A percentile compares a stretch with the other conserved stretches of the same genome.
These are phyloP conservation scores for Breviolum minutum DNA, from an alignment of 73 alveolate genomes.

Conservation along the genomic window DNA sequence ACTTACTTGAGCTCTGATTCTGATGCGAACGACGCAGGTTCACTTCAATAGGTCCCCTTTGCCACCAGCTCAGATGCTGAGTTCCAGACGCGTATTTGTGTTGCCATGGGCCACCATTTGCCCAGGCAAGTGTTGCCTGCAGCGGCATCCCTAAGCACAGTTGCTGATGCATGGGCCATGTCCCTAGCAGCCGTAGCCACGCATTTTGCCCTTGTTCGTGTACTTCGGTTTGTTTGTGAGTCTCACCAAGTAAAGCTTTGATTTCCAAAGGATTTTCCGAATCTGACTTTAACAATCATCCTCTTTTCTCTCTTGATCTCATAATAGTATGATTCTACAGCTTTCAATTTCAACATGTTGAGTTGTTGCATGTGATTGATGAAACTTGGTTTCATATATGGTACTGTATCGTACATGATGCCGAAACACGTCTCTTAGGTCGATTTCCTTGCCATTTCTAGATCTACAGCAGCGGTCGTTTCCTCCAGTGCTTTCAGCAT, in stretches of 20 bases:
- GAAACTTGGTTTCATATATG: too few species aligned
- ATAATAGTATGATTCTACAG: too few species aligned
- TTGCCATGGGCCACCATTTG: background rate
- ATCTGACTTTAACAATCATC: too few species aligned
- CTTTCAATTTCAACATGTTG: too few species aligned
- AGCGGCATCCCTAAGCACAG: conserved; percentile 54
- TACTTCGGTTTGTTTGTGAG: too few species aligned
- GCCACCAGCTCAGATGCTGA: background rate
- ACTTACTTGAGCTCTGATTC: too few species aligned
- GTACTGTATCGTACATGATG: too few species aligned
- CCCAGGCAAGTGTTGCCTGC: conserved; percentile 50
- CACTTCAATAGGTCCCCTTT: background rate
- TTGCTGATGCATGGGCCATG: conserved; percentile 62
- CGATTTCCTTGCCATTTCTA: conserved; percentile 61
- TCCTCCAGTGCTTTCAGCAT: conserved; percentile 87
- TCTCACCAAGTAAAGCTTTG: too few species aligned
- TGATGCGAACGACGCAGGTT: background rate
- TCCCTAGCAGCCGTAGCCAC: background rate
- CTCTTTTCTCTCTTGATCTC: too few species aligned
- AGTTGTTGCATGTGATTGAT: too few species aligned
- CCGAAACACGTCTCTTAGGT: background rate
- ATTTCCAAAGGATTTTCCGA: too few species aligned
- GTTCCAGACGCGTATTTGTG: background rate
- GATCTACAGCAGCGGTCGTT: conserved; percentile 68
- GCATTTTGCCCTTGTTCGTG: too few species aligned